Evolutionary conservation across 2,329 filamentous ascomycete species (phyloP), one percentile per base, ranked within the genome.

Genomic region (Alternaria arbusti): DNA sequence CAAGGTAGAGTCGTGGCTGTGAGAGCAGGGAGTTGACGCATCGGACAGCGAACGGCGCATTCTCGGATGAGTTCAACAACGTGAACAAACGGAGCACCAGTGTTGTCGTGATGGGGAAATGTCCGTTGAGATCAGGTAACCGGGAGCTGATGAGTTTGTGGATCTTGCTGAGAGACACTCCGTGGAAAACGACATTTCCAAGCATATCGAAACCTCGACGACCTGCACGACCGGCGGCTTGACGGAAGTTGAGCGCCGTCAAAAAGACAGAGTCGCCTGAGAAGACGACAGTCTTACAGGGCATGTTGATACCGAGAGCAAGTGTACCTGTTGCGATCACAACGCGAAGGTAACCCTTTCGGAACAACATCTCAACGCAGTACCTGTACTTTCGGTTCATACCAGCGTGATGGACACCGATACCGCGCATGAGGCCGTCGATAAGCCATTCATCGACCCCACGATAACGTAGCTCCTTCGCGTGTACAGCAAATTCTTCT

Each of bases 251-350:
- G 55, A 94, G 86, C 0, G 91, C 87, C 0, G 90, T 93, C 46
- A 95, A 80, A 73, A 87, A 93, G 3, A 91, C 84, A 0, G 89
- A 92, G 74, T 94, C 91, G 0, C 90, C 91, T 15, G 85, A 86
- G 76, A 95, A 95, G 1, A 93, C 87, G 0, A 94, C 91, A 1
- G 91, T 95, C 76, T 92, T 92, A 76, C 91, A 94, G 10, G 92
- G 92, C 76, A 79, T 79, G 49, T 78, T 95, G 81, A 95, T 91
- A 82, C 92, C 92, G 6, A 94, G 82, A 2, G 90, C 90, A 22
- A 94, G 84, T 0, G 91, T 94, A 1, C 91, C 91, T 1, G 91
- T 94, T 1, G 91, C 91, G 25, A 94, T 85, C 26, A 94, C 88
- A 1, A 91, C 88, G 8, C 87, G 85, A 44, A 94, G 78, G 72